A percentile compares a stretch with the other conserved stretches of the same genome.
Evolutionary conservation across 306 rosid genomes (phyloP).

Genomic region (Gynostemma pentaphyllum): DNA sequence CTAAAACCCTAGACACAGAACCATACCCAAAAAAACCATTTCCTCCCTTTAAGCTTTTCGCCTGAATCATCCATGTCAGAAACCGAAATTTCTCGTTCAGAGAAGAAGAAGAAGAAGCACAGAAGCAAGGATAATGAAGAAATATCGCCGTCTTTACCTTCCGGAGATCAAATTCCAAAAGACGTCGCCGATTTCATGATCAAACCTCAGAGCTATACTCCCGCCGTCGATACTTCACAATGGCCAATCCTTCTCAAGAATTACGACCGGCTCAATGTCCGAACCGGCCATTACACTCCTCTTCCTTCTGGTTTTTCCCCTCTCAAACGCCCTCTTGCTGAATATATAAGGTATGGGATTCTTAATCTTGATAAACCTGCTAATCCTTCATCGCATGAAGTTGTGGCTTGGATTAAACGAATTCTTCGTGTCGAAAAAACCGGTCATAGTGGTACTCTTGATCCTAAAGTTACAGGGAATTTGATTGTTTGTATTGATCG

Average conservation of each 20-base stretch:
- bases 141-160: not conserved
- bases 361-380: constrained; percentile 77
- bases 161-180: constrained; percentile 14
- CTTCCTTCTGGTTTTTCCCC: constrained; percentile 66
- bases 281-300: constrained; percentile 85
- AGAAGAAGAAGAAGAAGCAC: constrained; percentile 46
- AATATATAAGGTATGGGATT: constrained; percentile 62
- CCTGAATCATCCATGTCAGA: constrained; percentile 23
- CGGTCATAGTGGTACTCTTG: constrained; percentile 80
- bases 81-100: constrained; percentile 26
- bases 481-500: constrained; percentile 73
- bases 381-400: constrained; percentile 86
- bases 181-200: constrained; percentile 37
- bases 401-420: constrained; percentile 76
- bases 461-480: constrained; percentile 78
- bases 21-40: not conserved
- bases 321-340: constrained; percentile 57
- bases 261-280: constrained; percentile 76
- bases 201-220: constrained; percentile 57
- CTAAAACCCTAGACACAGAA: constrained; percentile 19
- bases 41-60: not conserved
- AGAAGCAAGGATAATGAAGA: constrained; percentile 10
- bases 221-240: constrained; percentile 56
- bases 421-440: constrained; percentile 70
- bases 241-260: constrained; percentile 85